These are phyloP conservation scores for Botryosphaeria dothidea DNA, from an alignment of 2,329 filamentous ascomycete species.

Conservation along the genomic window DNA sequence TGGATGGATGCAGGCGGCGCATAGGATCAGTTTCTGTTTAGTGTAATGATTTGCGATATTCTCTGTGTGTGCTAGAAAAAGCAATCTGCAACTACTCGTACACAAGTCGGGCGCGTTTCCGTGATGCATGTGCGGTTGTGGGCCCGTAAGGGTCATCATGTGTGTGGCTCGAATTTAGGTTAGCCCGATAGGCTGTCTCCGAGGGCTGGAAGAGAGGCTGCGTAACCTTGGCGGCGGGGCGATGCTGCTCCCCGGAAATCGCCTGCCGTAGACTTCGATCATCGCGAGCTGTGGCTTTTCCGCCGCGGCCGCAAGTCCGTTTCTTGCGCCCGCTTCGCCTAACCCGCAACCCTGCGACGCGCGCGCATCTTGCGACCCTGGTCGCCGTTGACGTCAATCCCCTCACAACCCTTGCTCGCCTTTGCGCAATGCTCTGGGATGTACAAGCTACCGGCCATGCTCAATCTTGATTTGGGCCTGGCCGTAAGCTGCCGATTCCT, in stretches of 20 bases:
- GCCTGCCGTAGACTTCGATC: neutral
- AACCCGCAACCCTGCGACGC: neutral
- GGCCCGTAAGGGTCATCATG: neutral
- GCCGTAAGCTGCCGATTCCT: conserved; percentile 5
- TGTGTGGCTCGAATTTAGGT: conserved; percentile 6
- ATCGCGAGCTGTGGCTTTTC: neutral
- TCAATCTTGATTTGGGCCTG: conserved; percentile 9
- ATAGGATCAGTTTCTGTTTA: neutral
- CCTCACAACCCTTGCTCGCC: neutral
- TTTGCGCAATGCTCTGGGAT: conserved; percentile 4
- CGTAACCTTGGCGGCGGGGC: conserved; percentile 2
- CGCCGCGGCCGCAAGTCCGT: neutral
- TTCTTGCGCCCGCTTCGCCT: neutral
- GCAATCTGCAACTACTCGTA: conserved; percentile 2
- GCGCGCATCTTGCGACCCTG: neutral
- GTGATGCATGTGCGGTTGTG: neutral
- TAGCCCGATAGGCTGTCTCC: conserved; percentile 8
- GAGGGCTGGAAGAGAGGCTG: neutral
- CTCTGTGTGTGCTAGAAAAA: conserved; percentile 5
- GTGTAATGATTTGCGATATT: neutral
- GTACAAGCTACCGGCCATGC: neutral
- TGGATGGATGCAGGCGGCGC: conserved; percentile 10
- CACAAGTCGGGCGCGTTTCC: neutral
- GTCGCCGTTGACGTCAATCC: conserved; percentile 13
- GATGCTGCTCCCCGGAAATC: conserved; percentile 6